Evolutionary conservation across 2,329 filamentous ascomycete species (phyloP), one percentile per base, ranked within the genome.

Genomic region (Diplocarpon mali): DNA sequence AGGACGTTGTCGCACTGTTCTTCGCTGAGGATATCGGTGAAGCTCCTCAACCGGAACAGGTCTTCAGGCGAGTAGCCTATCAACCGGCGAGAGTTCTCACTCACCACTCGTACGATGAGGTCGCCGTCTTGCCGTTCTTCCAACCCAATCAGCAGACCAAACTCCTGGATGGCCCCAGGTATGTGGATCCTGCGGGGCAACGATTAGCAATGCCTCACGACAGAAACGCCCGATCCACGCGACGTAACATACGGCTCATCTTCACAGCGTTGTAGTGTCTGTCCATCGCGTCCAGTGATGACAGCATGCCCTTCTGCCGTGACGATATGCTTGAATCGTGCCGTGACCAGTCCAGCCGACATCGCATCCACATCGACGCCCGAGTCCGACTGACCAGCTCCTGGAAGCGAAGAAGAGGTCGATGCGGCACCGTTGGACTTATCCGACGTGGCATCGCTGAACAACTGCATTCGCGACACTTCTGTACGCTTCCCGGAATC

Each of bases 1-100:
- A 92, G 67, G 1, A 95, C 67, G 50, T 85, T 89, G 51, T 93
- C 87, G 13, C 81, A 73, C 58, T 93, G 86, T 55, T 94, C 87
- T 43, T 92, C 83, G 1, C 78, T 80, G 9, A 95, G 66, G 11
- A 95, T 85, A 49, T 92, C 83, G n/a, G 83, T 77, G 56, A 95
- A 93, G 57, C 74, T 89, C 9, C 73, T 68, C 2, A 92, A 65
- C 4, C 68, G 71, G 56, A 95, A 95, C 0, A 95, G 70, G 44
- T 89, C 73, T 50, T 75, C 73, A 0, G 88, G 88, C 0, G 80
- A 76, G 59, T 86, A 88, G 1, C 88, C 87, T 13, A 93, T 75
- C 11, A 94, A 71, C 8, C 70, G 66, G 47, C 77, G 72, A 0
- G 85, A 85, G 53, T 95, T 95, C 62, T 95, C 85, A 63, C 84